A percentile compares a stretch with the other conserved stretches of the same genome.
Evolutionary conservation across 352 stramenopile genomes (phyloP).

Genomic region (Phytopythium kandeliae): DNA sequence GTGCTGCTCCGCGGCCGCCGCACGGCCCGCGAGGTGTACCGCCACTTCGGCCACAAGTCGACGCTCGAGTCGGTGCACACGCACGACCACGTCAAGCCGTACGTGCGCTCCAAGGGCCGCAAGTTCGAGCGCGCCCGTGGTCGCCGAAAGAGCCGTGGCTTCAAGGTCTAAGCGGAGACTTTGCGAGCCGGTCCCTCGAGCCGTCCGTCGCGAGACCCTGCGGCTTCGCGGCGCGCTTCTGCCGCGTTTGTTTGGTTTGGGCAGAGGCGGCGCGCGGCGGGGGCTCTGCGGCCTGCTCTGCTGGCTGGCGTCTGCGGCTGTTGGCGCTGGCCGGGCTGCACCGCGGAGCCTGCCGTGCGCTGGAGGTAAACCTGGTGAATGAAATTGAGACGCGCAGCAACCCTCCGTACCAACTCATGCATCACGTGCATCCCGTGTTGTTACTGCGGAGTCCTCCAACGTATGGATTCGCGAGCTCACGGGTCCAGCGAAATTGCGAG

Average conservation of each 20-base stretch:
- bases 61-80: constrained; percentile 97
- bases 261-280: constrained; percentile 2
- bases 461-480: neutral
- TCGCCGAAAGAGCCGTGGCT: constrained; percentile 97
- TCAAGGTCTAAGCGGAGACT: constrained; percentile 96
- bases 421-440: neutral
- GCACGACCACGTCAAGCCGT: constrained; percentile 98
- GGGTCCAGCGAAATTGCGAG: too few species aligned
- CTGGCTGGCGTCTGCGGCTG: neutral
- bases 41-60: constrained; percentile 98
- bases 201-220: constrained; percentile 1
- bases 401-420: constrained; percentile 19
- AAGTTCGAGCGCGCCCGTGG: constrained; percentile 99
- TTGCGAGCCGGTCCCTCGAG: constrained; percentile 6
- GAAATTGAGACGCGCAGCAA: constrained; percentile 84
- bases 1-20: constrained; percentile 97
- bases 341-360: neutral
- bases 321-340: neutral
- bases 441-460: too few species aligned
- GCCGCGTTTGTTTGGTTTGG: constrained; percentile 10
- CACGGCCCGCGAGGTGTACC: constrained; percentile 96
- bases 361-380: constrained; percentile 40
- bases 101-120: constrained; percentile 97
- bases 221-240: constrained; percentile 9
- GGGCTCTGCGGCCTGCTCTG: neutral